These are phyloP conservation scores for Aspergillus texensis DNA, from an alignment of 2,329 filamentous ascomycete genomes.

Conservation along the genomic window DNA sequence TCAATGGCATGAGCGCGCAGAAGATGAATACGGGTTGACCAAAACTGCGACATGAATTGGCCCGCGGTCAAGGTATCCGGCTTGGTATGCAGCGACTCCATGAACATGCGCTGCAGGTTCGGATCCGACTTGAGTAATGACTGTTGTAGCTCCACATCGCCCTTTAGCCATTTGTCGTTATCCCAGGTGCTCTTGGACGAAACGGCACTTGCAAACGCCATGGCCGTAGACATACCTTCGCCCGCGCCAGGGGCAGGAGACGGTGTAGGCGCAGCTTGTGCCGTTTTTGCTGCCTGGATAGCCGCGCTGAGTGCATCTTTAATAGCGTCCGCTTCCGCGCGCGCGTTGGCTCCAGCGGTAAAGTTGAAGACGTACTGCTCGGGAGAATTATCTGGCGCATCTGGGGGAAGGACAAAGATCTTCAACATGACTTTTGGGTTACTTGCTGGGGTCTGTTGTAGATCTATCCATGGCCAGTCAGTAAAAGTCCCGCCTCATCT, in stretches of 20 bases:
- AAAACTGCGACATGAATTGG: conserved; percentile 90
- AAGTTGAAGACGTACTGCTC: conserved; percentile 86
- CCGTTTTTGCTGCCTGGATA: conserved; percentile 69
- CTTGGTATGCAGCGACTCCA: conserved; percentile 80
- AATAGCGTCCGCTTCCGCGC: conserved; percentile 80
- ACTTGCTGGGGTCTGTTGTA: conserved; percentile 92
- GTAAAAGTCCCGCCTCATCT: neutral
- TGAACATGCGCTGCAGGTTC: conserved; percentile 78
- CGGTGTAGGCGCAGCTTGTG: conserved; percentile 39
- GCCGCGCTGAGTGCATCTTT: conserved; percentile 78
- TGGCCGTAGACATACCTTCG: conserved; percentile 64
- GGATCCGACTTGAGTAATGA: conserved; percentile 82
- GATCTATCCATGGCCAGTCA: conserved; percentile 57
- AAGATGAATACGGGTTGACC: conserved; percentile 83
- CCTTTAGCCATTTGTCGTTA: conserved; percentile 76
- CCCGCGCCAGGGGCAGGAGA: conserved; percentile 39
- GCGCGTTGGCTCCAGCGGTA: conserved; percentile 73
- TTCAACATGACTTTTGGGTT: conserved; percentile 91
- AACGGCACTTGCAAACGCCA: conserved; percentile 76
- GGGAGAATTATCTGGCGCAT: conserved; percentile 43
- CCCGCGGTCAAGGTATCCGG: conserved; percentile 78
- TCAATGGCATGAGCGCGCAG: conserved; percentile 91
- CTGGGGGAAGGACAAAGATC: conserved; percentile 73
- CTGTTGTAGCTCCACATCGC: conserved; percentile 80
- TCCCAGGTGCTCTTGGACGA: conserved; percentile 68